Percentiles rank a stretch among this genome's conserved stretches.
Conservation (phyloP, 371 early-diverging fungal species). For the Actinomortierella wolfii region DNA sequence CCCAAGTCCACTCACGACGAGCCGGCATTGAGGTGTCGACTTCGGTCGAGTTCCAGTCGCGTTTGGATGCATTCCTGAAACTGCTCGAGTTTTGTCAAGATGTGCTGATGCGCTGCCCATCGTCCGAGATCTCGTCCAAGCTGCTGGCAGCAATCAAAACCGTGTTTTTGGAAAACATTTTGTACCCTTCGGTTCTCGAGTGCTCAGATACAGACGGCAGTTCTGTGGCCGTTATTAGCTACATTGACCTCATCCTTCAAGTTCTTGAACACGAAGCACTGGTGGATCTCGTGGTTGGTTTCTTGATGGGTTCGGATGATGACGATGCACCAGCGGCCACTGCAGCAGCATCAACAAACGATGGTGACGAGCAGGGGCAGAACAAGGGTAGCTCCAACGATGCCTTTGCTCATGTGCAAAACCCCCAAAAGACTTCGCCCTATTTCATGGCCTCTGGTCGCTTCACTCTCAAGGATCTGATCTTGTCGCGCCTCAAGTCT, state of each 20-base stretch:
- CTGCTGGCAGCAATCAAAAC: conserved; percentile 71
- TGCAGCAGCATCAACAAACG: conserved; percentile 11
- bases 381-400: conserved; percentile 13
- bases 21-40: conserved; percentile 55
- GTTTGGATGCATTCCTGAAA: conserved; percentile 79
- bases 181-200: conserved; percentile 85
- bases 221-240: conserved; percentile 87
- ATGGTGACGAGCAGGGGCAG: conserved; percentile 13
- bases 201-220: conserved; percentile 93
- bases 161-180: conserved; percentile 83
- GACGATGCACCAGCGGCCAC: conserved; percentile 23
- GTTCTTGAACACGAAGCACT: conserved; percentile 76
- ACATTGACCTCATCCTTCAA: conserved; percentile 83
- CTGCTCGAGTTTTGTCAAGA: conserved; percentile 86
- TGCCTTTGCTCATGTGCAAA: conserved; percentile 40
- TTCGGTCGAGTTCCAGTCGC: conserved; percentile 69
- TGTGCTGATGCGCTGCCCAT: conserved; percentile 80
- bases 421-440: conserved; percentile 46
- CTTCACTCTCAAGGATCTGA: conserved; percentile 79
- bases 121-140: conserved; percentile 63
- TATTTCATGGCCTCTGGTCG: conserved; percentile 59
- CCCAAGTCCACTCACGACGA: conserved; percentile 14
- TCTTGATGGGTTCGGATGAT: conserved; percentile 73
- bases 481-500: conserved; percentile 75
- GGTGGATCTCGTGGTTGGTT: conserved; percentile 73